Evolutionary conservation across 768 basidiomycete genomes (phyloP).

Genomic region (Auriscalpium microsporum): DNA sequence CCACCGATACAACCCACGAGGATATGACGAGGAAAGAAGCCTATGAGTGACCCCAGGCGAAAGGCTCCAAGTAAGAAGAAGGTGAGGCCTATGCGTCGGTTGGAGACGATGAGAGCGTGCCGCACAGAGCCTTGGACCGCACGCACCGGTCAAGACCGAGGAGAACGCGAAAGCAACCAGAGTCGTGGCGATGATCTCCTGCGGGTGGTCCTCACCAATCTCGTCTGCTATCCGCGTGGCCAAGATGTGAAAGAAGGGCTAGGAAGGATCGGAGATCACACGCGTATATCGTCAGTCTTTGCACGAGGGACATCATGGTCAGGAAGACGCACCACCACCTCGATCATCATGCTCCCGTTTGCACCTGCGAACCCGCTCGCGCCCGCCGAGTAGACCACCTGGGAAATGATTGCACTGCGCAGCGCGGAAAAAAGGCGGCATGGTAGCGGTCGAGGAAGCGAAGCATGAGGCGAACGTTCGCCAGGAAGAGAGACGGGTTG

Average conservation of each 20-base stretch:
- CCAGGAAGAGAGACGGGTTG: not conserved
- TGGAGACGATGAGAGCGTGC: not conserved
- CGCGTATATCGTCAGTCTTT: not conserved
- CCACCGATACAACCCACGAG: conserved; percentile 96
- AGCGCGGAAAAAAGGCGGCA: not conserved
- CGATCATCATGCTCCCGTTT: conserved; percentile 98
- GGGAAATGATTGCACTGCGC: conserved; percentile 61
- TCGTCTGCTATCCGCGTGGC: conserved; percentile 65
- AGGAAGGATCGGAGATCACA: not conserved
- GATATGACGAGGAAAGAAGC: conserved; percentile 95
- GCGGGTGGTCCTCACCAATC: conserved; percentile 61
- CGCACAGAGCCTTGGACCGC: not conserved
- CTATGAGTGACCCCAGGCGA: conserved; percentile 76
- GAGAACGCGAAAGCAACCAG: conserved; percentile 83
- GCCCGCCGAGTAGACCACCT: conserved; percentile 77
- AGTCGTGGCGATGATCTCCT: conserved; percentile 83
- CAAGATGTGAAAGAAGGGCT: conserved; percentile 96
- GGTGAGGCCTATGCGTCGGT: conserved; percentile 44
- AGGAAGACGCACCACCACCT: conserved; percentile 68
- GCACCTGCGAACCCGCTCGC: conserved; percentile 86
- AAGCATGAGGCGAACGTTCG: not conserved
- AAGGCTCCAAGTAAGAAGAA: conserved; percentile 85
- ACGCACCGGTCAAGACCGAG: conserved; percentile 74
- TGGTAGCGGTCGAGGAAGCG: not conserved
- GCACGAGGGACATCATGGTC: not conserved